Conservation (phyloP, 2,329 filamentous ascomycete species). For the Fusarium burgessii region DNA sequence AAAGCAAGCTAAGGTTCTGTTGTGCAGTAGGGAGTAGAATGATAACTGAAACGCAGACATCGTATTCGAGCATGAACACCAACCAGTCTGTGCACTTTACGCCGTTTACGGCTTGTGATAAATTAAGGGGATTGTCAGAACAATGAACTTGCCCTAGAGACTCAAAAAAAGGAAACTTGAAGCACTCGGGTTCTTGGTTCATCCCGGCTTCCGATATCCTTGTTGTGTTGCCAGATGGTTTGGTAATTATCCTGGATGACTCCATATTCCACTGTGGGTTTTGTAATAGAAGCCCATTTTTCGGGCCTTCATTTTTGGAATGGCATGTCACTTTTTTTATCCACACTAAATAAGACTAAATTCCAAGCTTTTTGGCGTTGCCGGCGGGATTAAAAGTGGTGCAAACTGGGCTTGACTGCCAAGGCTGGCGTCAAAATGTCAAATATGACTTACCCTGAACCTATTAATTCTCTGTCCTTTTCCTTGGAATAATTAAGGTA, state of each 20-base stretch:
- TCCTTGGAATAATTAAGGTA: too few species aligned
- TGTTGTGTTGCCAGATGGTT: neutral
- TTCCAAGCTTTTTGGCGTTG: neutral
- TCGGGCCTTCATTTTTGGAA: neutral
- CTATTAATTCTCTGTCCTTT: too few species aligned
- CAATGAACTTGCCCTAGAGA: neutral
- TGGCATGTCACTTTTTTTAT: neutral
- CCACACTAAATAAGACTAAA: fast-evolving
- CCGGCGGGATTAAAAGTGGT: neutral
- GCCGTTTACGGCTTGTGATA: too few species aligned
- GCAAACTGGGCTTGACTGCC: too few species aligned
- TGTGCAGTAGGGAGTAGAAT: neutral
- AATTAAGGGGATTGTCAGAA: neutral
- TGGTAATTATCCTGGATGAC: neutral
- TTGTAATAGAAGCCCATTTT: neutral
- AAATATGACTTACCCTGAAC: too few species aligned
- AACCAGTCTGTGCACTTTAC: neutral
- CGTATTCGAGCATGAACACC: neutral
- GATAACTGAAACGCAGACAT: conserved; percentile 1
- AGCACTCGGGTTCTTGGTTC: neutral
- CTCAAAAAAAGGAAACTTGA: neutral
- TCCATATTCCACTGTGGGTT: neutral
- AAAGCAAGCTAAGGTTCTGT: neutral
- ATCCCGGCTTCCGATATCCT: neutral
- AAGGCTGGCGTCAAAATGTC: too few species aligned